Evolutionary conservation across 768 basidiomycete species (phyloP).

Genomic region (Tylopilus plumbeoviolaceoides): DNA sequence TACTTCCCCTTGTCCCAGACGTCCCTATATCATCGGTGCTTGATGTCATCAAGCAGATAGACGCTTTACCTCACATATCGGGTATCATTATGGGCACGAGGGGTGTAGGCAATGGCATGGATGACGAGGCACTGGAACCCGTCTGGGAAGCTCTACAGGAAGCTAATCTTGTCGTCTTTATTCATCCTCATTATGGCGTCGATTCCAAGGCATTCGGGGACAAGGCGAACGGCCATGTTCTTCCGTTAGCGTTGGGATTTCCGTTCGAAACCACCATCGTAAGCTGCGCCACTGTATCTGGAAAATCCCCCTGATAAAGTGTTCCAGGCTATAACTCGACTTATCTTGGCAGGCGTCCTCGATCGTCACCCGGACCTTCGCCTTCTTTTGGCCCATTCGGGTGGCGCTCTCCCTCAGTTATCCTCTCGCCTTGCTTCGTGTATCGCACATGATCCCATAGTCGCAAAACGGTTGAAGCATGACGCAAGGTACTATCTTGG

Average conservation of each 20-base stretch:
- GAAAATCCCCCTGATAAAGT: constrained; percentile 4
- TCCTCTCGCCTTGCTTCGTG: constrained; percentile 85
- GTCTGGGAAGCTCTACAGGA: constrained; percentile 77
- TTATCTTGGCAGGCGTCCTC: constrained; percentile 77
- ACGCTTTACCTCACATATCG: constrained; percentile 59
- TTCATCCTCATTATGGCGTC: constrained; percentile 87
- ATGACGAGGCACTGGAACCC: constrained; percentile 73
- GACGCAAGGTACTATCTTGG: constrained; percentile 84
- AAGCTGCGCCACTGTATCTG: constrained; percentile 26
- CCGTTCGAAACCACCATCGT: constrained; percentile 89
- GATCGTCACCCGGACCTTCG: constrained; percentile 75
- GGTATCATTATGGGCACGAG: constrained; percentile 79
- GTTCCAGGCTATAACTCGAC: constrained; percentile 60
- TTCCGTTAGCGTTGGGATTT: constrained; percentile 83
- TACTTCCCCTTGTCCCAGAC: constrained; percentile 76
- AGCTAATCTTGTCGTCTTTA: constrained; percentile 69
- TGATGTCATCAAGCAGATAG: constrained; percentile 63
- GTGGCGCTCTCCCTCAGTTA: constrained; percentile 77
- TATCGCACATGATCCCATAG: constrained; percentile 79
- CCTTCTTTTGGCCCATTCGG: constrained; percentile 82
- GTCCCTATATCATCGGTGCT: constrained; percentile 54
- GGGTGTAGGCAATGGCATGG: constrained; percentile 75
- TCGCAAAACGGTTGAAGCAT: constrained; percentile 68
- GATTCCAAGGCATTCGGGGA: constrained; percentile 71
- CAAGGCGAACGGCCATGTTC: constrained; percentile 79